Evolutionary conservation across 495 filamentous ascomycete genomes (phyloP), one percentile per base, ranked within the genome.

Genomic region (Penicillium nucicola): DNA sequence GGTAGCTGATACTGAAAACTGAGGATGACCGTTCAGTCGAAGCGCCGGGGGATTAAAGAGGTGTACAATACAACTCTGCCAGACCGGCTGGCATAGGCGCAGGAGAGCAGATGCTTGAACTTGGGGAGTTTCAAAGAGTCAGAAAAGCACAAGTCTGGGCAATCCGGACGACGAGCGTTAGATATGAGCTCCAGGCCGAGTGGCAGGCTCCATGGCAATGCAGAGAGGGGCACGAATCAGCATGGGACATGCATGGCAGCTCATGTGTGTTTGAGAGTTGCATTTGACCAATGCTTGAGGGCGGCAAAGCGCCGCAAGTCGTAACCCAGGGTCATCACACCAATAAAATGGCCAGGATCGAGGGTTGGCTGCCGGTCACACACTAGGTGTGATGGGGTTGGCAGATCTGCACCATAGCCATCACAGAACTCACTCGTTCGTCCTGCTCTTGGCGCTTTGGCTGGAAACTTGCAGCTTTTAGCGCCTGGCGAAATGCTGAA

Each of bases 241-340:
- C 45, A 57, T 45, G 40, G 50, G 34, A 38, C 35, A 38, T 56
- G 55, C 54, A 54, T 50, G 52, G 30, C 40, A 42, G 52, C 53
- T 48, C 45, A 50, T 53, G 45, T 59, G 67, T 66, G 64, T 64
- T 64, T 56, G 39, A 52, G 49, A 59, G 58, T 46, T 70, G 59
- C 71, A 67, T 72, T 65, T 68, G 62, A 61, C 71, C 71, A 75
- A 72, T 72, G 58, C 60, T 60, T 60, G 64, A 43, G 22, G 57
- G 49, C 55, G 48, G 57, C 59, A 63, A 72, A 71, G 68, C 69
- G 71, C 71, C 68, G 52, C 43, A 52, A 54, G 60, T 55, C 51
- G 45, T 43, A 53, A 40, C 30, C 40, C 52, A 57, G 40, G 50
- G 55, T 44, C 20, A 33, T 48, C 38, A 59, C 66, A 56, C 71